A percentile compares a stretch with the other conserved stretches of the same genome.
Conservation (phyloP, 371 early-diverging fungal genomes). For the Encephalitozoon cuniculi region DNA sequence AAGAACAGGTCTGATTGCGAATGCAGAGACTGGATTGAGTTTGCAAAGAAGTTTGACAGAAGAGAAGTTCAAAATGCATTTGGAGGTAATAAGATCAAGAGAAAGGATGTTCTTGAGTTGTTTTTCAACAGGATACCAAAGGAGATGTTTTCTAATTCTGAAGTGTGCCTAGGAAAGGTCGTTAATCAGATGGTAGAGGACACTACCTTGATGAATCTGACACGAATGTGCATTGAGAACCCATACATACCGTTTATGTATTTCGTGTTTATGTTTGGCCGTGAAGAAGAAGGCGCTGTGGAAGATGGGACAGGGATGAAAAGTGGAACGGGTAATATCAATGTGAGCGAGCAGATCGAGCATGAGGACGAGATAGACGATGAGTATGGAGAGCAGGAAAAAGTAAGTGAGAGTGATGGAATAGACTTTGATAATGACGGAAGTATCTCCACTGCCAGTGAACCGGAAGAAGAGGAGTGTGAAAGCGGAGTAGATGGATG, state of each 20-base stretch:
- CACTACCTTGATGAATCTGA: neutral
- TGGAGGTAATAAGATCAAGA: neutral
- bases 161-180: slow-evolving; percentile 36
- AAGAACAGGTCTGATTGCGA: neutral
- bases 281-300: slow-evolving; percentile 7
- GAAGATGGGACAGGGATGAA: slow-evolving; percentile 37
- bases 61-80: neutral
- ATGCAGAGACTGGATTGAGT: slow-evolving; percentile 13
- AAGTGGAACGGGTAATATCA: slow-evolving; percentile 49
- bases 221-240: slow-evolving; percentile 1
- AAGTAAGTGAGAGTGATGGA: slow-evolving; percentile 35
- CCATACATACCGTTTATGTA: slow-evolving; percentile 40
- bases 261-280: slow-evolving; percentile 25
- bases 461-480: slow-evolving; percentile 31
- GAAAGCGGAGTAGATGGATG: slow-evolving; percentile 39
- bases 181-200: slow-evolving; percentile 26
- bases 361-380: slow-evolving; percentile 48
- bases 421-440: slow-evolving; percentile 48
- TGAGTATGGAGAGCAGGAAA: slow-evolving; percentile 9
- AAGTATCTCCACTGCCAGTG: slow-evolving; percentile 16
- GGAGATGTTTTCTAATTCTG: slow-evolving; percentile 16
- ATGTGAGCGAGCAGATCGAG: slow-evolving; percentile 51
- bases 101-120: slow-evolving; percentile 11
- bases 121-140: slow-evolving; percentile 23
- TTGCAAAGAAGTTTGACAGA: slow-evolving; percentile 11